These are phyloP conservation scores for Rhododendron griersonianum DNA, from an alignment of 148 eudicot genomes.

Conservation along the genomic window DNA sequence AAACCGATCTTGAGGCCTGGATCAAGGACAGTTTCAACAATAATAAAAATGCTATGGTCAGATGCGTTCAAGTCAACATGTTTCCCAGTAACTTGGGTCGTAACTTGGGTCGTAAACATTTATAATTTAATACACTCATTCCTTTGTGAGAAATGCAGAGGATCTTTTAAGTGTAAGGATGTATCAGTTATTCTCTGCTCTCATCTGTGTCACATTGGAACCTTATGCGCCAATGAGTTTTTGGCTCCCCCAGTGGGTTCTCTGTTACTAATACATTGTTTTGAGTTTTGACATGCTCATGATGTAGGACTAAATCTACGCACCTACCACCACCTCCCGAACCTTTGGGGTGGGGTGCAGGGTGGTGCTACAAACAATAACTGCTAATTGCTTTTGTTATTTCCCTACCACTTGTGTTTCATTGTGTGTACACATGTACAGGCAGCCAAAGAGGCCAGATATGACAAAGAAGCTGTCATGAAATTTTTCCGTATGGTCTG, in stretches of 20 bases:
- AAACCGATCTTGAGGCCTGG: too few species aligned
- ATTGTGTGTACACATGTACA: conserved; percentile 23
- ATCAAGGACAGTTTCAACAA: too few species aligned
- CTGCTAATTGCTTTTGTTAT: background rate
- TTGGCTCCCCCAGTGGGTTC: background rate
- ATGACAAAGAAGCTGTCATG: conserved; percentile 87
- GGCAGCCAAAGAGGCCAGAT: conserved; percentile 95
- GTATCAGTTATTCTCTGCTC: background rate
- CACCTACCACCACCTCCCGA: background rate
- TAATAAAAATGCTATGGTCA: background rate
- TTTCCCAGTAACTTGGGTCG: background rate
- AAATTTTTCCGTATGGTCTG: conserved; percentile 81
- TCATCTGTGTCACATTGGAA: background rate
- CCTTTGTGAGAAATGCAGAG: background rate
- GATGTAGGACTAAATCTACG: background rate
- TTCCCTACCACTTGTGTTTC: background rate
- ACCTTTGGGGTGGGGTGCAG: background rate
- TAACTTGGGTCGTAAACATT: background rate
- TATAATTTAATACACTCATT: background rate
- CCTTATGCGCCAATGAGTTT: background rate
- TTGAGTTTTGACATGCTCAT: background rate
- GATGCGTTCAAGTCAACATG: background rate
- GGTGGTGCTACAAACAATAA: background rate
- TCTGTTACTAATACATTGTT: too few species aligned
- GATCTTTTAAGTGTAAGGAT: background rate